Evolutionary conservation across 2,329 filamentous ascomycete genomes (phyloP).

Genomic region (Stromatinia cepivora): DNA sequence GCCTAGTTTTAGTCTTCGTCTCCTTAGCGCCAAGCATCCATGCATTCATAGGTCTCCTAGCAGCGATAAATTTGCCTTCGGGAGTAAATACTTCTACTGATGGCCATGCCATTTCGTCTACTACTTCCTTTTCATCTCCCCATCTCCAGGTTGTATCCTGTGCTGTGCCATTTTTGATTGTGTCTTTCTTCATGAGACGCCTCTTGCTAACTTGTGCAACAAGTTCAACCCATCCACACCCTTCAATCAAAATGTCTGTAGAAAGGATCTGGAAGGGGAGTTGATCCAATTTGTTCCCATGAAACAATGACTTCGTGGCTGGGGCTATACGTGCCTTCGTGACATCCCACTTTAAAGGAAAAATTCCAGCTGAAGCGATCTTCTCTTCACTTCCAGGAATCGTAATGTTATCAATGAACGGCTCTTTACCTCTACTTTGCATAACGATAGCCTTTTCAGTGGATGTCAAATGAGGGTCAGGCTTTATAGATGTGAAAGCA

Average conservation of each 20-base stretch:
- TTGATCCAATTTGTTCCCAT: slow-evolving; percentile 62
- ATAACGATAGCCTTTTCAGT: slow-evolving; percentile 78
- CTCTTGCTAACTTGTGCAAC: slow-evolving; percentile 73
- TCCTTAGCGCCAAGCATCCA: slow-evolving; percentile 62
- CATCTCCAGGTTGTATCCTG: not conserved
- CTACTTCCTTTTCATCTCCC: slow-evolving; percentile 7
- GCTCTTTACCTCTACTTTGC: slow-evolving; percentile 62
- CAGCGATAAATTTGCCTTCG: slow-evolving; percentile 74
- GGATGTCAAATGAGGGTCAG: slow-evolving; percentile 65
- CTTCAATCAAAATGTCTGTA: slow-evolving; percentile 85
- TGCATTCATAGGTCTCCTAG: slow-evolving; percentile 67
- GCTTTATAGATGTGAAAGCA: slow-evolving; percentile 76
- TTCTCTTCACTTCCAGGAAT: slow-evolving; percentile 56
- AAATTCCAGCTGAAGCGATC: slow-evolving; percentile 71
- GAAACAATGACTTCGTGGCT: slow-evolving; percentile 62
- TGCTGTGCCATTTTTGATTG: not conserved
- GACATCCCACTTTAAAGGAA: slow-evolving; percentile 76
- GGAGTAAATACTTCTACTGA: slow-evolving; percentile 83
- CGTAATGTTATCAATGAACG: slow-evolving; percentile 64
- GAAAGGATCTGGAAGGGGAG: slow-evolving; percentile 80
- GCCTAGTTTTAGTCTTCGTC: slow-evolving; percentile 54
- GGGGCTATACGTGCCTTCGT: slow-evolving; percentile 77
- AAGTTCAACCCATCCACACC: slow-evolving; percentile 90
- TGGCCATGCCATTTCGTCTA: slow-evolving; percentile 54
- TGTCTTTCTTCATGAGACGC: slow-evolving; percentile 35